Conservation (phyloP, 345 rosid genomes). For the Iberis pinnata region DNA sequence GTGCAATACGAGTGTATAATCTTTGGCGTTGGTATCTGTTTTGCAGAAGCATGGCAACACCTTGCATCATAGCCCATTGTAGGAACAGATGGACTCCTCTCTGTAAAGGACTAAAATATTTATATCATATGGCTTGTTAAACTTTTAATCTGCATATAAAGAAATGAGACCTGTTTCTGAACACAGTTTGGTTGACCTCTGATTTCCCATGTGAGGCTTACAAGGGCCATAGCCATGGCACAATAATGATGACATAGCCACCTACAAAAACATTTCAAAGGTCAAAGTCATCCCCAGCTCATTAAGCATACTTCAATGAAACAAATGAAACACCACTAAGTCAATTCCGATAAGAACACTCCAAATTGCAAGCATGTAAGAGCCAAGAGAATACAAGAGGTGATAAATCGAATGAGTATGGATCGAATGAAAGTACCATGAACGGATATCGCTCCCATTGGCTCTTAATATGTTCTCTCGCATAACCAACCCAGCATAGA, state of each 20-base stretch:
- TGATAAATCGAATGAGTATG: not conserved
- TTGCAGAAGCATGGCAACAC: slow-evolving; percentile 97
- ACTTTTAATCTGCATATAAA: slow-evolving; percentile 3
- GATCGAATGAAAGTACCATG: slow-evolving; percentile 52
- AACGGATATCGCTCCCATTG: slow-evolving; percentile 96
- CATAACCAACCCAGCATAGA: slow-evolving; percentile 90
- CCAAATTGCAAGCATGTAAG: not conserved
- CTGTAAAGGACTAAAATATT: slow-evolving; percentile 38
- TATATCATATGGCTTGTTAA: slow-evolving; percentile 15
- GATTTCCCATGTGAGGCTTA: slow-evolving; percentile 99
- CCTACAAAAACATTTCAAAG: slow-evolving; percentile 45
- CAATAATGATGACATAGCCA: slow-evolving; percentile 98
- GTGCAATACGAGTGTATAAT: slow-evolving; percentile 93
- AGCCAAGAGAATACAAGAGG: not conserved
- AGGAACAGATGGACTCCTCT: slow-evolving; percentile 96
- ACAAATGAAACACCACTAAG: not conserved
- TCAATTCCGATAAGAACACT: not conserved
- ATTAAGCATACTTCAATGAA: not conserved
- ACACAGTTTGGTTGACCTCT: slow-evolving; percentile 95
- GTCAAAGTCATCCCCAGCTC: slow-evolving; percentile 1
- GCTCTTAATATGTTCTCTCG: slow-evolving; percentile 90
- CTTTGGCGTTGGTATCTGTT: slow-evolving; percentile 98
- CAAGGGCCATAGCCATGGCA: slow-evolving; percentile 93
- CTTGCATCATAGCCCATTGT: slow-evolving; percentile 99
- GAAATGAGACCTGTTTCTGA: slow-evolving; percentile 69